Base-by-base conservation (phyloP, 73 alveolate species). In the Diophrys appendiculata region DNA sequence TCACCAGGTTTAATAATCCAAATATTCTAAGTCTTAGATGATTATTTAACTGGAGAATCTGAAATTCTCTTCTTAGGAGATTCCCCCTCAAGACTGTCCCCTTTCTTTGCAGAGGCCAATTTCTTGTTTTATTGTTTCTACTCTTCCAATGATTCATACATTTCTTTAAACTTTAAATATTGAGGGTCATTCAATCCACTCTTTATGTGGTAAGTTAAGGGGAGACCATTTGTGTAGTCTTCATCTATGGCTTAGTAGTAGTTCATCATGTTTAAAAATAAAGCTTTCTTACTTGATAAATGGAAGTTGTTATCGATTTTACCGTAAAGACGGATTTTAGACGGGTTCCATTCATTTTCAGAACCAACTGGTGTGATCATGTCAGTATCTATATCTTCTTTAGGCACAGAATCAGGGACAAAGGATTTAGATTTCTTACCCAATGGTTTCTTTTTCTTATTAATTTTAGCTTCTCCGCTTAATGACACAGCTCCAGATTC, bases 1-100 rank as follows among this genome's bases (percentile, higher is more conserved):
- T 87, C 94, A 3, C 94, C 91, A 8, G 94, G 90, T 68, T 82
- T 87, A 55, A 86, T 67, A 0, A 86, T 86, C 93, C 93, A 86
- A 1, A 80, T 53, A 65, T 86, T 86, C 23, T 73, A 52, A 18
- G 5, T 43, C 60, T 43, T 43, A 18, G n/a, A 11, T 68, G 1
- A 23, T 60, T 2, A 60, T 31, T 23, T 60, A 60, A 60, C 71
- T 11, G 28, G 71, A 3, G 11, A 3, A 31, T 23, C 71, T 60
- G 28, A 2, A 31, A n/a, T n/a, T 43, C 54, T 29, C 35, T 25
- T 28, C 11, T 23, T 67, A 2, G 25, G 26, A 25, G 35, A 25
- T 28, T 67, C 75, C 5, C 31, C 25, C 71, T 55, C 55, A 55
- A 53, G 25, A 8, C 33, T 23, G 18, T 27, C 64, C 3, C 29